phyloP scores from a whole-genome alignment of 805 yeast species.

The Ogataea pilisensis region DNA sequence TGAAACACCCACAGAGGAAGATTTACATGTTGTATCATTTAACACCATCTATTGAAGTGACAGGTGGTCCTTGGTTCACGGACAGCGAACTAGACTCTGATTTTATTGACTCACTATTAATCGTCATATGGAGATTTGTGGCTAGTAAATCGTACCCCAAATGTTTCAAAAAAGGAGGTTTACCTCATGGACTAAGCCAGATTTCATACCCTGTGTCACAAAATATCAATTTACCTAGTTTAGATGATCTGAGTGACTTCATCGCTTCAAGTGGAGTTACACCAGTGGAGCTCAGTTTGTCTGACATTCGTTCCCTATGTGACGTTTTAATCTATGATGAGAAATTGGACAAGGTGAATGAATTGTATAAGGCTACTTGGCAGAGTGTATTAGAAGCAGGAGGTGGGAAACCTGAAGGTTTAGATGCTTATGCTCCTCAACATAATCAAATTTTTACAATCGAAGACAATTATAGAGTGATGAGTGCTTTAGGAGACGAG shows the following conservation, averaged over 20 bases:
- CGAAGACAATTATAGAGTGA: slow-evolving; percentile 29
- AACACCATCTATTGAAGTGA: slow-evolving; percentile 92
- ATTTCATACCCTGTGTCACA: slow-evolving; percentile 24
- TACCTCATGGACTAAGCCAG: slow-evolving; percentile 22
- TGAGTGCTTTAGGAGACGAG: slow-evolving; percentile 18
- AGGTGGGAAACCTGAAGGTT: slow-evolving; percentile 34
- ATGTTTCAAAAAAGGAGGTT: slow-evolving; percentile 46
- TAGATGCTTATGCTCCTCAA: slow-evolving; percentile 27
- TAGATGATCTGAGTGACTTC: slow-evolving; percentile 72
- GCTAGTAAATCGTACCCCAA: slow-evolving; percentile 74
- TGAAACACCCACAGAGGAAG: slow-evolving; percentile 87
- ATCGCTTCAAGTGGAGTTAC: slow-evolving; percentile 71
- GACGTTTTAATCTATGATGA: slow-evolving; percentile 88
- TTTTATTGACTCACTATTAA: slow-evolving; percentile 77
- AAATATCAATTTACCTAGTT: slow-evolving; percentile 54
- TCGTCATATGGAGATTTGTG: slow-evolving; percentile 84
- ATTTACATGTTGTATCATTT: slow-evolving; percentile 92
- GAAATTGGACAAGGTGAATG: slow-evolving; percentile 62
- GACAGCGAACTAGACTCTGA: slow-evolving; percentile 93
- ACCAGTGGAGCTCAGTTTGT: slow-evolving; percentile 67
- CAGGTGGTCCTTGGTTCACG: slow-evolving; percentile 99
- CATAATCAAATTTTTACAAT: slow-evolving; percentile 27
- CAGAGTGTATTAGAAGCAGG: slow-evolving; percentile 74
- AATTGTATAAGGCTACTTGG: slow-evolving; percentile 78
- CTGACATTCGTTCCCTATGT: slow-evolving; percentile 77